phyloP scores from a whole-genome alignment of 169 alveolate species.

The Cryptosporidium xiaoi region DNA sequence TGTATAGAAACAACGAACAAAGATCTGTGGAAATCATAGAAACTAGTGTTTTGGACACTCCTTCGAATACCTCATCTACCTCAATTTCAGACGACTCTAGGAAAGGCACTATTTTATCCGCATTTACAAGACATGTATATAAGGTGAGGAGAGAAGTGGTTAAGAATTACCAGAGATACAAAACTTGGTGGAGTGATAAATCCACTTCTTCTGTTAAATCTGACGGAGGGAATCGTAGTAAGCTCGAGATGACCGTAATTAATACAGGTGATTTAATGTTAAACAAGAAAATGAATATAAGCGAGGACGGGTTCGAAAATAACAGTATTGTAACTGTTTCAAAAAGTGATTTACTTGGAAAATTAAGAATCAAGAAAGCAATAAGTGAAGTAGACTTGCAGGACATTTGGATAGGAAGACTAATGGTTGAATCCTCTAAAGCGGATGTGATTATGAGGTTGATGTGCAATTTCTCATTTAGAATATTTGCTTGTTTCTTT shows the following conservation, averaged over 20 bases:
- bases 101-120: slow-evolving; percentile 28
- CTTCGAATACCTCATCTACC: slow-evolving; percentile 12
- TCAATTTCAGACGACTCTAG: slow-evolving; percentile 52
- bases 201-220: slow-evolving; percentile 1
- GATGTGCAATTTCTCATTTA: slow-evolving; percentile 70
- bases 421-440: slow-evolving; percentile 71
- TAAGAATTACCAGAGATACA: slow-evolving; percentile 46
- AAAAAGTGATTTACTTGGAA: neutral
- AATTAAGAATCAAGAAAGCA: slow-evolving; percentile 11
- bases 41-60: neutral
- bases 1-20: neutral
- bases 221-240: neutral
- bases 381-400: slow-evolving; percentile 30
- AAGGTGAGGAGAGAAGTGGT: slow-evolving; percentile 56
- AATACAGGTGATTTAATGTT: neutral
- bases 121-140: slow-evolving; percentile 43
- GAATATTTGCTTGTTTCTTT: slow-evolving; percentile 59
- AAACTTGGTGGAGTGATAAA: slow-evolving; percentile 68
- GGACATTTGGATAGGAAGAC: slow-evolving; percentile 69
- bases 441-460: slow-evolving; percentile 64
- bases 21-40: neutral
- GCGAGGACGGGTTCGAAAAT: neutral
- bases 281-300: neutral
- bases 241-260: slow-evolving; percentile 15
- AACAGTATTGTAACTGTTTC: neutral